Percentiles rank a stretch among this genome's conserved stretches.
These are phyloP conservation scores for Podospora sp. DNA, from an alignment of 495 filamentous ascomycete species.

Conservation along the genomic window DNA sequence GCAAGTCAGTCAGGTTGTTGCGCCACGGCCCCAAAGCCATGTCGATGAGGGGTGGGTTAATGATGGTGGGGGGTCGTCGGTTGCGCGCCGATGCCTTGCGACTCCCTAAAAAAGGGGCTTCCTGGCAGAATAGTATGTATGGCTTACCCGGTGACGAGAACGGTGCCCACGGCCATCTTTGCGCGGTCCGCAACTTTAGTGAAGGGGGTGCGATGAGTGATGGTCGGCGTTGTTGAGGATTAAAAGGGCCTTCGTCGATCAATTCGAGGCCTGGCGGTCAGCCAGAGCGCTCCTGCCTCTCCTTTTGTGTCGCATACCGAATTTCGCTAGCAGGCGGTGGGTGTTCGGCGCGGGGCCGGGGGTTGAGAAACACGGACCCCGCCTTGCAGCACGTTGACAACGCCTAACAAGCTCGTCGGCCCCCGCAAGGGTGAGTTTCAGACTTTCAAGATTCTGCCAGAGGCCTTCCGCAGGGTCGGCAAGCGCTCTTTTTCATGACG, in stretches of 20 bases:
- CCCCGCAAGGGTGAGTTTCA: background rate
- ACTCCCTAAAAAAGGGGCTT: background rate
- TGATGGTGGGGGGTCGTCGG: constrained; percentile 14
- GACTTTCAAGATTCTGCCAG: too few relatives aligned
- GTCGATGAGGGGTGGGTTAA: background rate
- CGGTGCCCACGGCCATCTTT: constrained; percentile 76
- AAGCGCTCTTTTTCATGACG: too few relatives aligned
- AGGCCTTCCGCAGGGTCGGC: too few relatives aligned
- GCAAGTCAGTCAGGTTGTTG: constrained; percentile 20
- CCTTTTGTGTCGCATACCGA: constrained; percentile 27
- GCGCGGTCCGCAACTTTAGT: background rate
- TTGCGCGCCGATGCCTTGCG: constrained; percentile 12
- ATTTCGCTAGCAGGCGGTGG: constrained; percentile 34
- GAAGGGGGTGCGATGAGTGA: background rate
- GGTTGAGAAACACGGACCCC: constrained; percentile 9
- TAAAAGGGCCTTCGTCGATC: background rate
- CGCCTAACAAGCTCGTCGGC: background rate
- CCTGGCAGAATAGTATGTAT: background rate
- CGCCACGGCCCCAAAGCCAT: constrained; percentile 5
- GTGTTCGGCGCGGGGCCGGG: constrained; percentile 30
- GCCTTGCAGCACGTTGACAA: background rate
- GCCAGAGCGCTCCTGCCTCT: constrained; percentile 3
- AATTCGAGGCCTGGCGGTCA: background rate
- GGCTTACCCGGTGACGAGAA: constrained; percentile 86
- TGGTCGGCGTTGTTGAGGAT: background rate